Conservation (phyloP, 371 early-diverging fungal species). For the Saksenaea oblongispora region DNA sequence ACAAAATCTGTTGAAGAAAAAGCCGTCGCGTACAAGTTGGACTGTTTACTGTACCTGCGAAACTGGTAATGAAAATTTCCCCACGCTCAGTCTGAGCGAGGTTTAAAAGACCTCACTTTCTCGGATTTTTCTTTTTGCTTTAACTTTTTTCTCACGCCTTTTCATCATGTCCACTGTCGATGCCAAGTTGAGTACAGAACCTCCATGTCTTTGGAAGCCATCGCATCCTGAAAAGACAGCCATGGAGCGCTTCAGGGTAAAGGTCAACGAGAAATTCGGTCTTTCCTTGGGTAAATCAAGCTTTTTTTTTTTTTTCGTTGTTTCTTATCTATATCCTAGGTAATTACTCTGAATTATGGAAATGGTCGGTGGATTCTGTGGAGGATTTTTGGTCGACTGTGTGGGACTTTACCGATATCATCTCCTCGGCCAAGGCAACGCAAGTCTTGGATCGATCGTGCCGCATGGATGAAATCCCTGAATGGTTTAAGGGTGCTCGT, state of each 20-base stretch:
- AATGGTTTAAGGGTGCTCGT: conserved; percentile 86
- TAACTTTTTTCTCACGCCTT: neutral
- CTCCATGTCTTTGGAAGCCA: conserved; percentile 66
- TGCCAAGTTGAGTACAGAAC: conserved; percentile 22
- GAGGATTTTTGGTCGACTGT: conserved; percentile 87
- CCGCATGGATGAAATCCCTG: conserved; percentile 84
- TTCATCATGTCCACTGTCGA: neutral
- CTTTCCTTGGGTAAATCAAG: conserved; percentile 52
- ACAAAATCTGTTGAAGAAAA: no score
- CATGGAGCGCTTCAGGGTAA: conserved; percentile 68
- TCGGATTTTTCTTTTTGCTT: neutral
- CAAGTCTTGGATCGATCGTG: conserved; percentile 66
- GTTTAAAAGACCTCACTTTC: neutral
- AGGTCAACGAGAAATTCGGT: conserved; percentile 62
- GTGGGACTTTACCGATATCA: conserved; percentile 82
- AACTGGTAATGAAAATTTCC: no score
- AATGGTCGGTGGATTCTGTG: conserved; percentile 79
- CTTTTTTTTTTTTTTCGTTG: neutral
- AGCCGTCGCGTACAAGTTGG: neutral
- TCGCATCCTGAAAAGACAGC: conserved; percentile 50
- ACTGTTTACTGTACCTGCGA: neutral
- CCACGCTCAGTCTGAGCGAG: no score
- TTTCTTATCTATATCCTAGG: conserved; percentile 19
- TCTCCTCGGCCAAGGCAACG: conserved; percentile 43
- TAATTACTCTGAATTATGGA: conserved; percentile 72